Evolutionary conservation across 345 rosid genomes (phyloP), one percentile per base, ranked within the genome.

Genomic region (Syzygium jambos): DNA sequence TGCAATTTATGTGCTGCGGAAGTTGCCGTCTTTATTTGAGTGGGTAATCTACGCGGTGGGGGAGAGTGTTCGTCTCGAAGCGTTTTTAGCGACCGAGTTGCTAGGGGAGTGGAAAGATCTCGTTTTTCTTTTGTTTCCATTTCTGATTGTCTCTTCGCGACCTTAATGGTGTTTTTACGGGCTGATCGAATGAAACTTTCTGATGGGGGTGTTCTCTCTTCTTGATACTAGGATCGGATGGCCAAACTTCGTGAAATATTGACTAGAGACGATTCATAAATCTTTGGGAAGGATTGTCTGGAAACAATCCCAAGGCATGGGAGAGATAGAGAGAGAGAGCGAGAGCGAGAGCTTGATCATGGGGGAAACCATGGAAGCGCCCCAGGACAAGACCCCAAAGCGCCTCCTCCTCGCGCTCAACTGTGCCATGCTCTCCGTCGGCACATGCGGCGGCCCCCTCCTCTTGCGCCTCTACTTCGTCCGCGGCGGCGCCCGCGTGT

Each of bases 401-500:
- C 78, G 12, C 82, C 41, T 89, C 88, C 90, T 93, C 25, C 92
- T 96, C 22, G 12, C 92, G 46, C 41, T 92, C 65, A 96, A 93
- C 92, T 88, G 92, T 90, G 21, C 93, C 84, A 52, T 97, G 23
- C 85, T 96, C 17, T 77, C 93, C 49, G 78, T 96, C 73, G 96
- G 98, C 87, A 93, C 91, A 87, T 92, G 94, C 87, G 95, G 93
- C 38, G 94, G 92, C 84, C 98, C 97, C 9, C 77, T 97, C 46
- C 73, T 97, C 25, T 87, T 92, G 92, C 97, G 97, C 82, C 95
- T 94, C 89, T 97, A 97, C 90, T 97, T 92, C 94, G 51, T 93
- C 91, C 95, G 93, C 53, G 99, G 97, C 2, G 97, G 98, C n/a
- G 89, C 92, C 11, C 91, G 96, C 7, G 77, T 96, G 27, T 97